Evolutionary conservation across 2,329 filamentous ascomycete species (phyloP).

Genomic region (Calonectria pteridis): DNA sequence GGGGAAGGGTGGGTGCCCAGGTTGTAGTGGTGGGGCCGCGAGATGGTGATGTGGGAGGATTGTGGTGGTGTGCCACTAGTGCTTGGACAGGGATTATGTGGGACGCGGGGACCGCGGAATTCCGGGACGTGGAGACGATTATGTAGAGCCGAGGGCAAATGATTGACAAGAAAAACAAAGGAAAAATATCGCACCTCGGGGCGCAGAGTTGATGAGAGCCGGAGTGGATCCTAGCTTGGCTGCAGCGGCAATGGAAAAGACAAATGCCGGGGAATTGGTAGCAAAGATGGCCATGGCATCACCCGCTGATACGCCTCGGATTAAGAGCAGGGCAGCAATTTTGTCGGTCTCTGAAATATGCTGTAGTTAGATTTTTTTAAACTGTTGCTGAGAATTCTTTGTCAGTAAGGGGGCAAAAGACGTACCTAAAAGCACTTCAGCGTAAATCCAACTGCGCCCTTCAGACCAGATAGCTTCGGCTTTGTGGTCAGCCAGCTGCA

Average conservation of each 20-base stretch:
- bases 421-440: background rate
- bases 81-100: background rate
- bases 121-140: background rate
- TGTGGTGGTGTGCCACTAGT: background rate
- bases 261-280: background rate
- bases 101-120: background rate
- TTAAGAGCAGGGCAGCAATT: background rate
- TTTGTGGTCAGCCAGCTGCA: background rate
- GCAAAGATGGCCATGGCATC: background rate
- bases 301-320: background rate
- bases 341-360: background rate
- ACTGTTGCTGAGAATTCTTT: background rate
- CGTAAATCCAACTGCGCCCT: background rate
- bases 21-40: background rate
- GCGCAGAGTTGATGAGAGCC: background rate
- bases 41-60: background rate
- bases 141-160: background rate
- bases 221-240: background rate
- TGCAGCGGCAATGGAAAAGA: background rate
- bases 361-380: background rate
- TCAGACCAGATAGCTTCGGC: background rate
- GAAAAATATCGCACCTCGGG: background rate
- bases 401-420: background rate
- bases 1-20: background rate
- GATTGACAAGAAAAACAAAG: background rate